Percentiles rank a stretch among this genome's conserved stretches.
phyloP scores from a whole-genome alignment of 495 filamentous ascomycete genomes.

The Xylaria flabelliformis region DNA sequence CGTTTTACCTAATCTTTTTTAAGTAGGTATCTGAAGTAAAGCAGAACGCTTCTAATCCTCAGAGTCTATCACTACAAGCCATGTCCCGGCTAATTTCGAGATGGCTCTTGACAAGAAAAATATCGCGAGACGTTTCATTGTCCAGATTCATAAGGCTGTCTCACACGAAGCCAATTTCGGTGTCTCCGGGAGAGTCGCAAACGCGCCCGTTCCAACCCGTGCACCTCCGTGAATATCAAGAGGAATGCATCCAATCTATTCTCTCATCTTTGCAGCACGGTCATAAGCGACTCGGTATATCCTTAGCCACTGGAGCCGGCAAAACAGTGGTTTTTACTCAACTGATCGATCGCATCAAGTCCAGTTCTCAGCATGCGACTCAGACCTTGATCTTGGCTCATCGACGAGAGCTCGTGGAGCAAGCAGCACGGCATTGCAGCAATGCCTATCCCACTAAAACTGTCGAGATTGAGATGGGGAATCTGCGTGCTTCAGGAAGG shows the following conservation, averaged over 20 bases:
- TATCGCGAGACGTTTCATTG: constrained; percentile 13
- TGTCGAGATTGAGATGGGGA: constrained; percentile 91
- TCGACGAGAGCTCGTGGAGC: constrained; percentile 92
- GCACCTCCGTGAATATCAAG: constrained; percentile 76
- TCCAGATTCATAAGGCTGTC: constrained; percentile 14
- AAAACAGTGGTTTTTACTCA: constrained; percentile 99
- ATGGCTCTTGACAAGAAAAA: constrained; percentile 31
- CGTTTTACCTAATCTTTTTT: not conserved
- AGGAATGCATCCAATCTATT: constrained; percentile 90
- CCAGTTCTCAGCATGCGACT: constrained; percentile 60
- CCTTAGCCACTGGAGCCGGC: constrained; percentile 88
- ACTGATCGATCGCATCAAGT: constrained; percentile 78
- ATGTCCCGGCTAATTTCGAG: constrained; percentile 35
- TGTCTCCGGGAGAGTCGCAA: not conserved
- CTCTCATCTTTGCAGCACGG: constrained; percentile 73
- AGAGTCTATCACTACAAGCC: constrained; percentile 13
- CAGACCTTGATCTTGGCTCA: constrained; percentile 94
- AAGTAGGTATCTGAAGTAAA: not conserved
- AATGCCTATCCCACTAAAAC: constrained; percentile 77
- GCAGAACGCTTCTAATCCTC: not conserved
- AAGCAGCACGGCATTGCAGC: constrained; percentile 84
- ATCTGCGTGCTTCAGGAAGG: constrained; percentile 69
- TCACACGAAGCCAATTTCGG: constrained; percentile 34
- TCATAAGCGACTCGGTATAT: constrained; percentile 83
- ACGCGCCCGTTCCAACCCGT: constrained; percentile 41